Conservation (phyloP, 2,329 filamentous ascomycete species). For the Colletotrichum navitas region DNA sequence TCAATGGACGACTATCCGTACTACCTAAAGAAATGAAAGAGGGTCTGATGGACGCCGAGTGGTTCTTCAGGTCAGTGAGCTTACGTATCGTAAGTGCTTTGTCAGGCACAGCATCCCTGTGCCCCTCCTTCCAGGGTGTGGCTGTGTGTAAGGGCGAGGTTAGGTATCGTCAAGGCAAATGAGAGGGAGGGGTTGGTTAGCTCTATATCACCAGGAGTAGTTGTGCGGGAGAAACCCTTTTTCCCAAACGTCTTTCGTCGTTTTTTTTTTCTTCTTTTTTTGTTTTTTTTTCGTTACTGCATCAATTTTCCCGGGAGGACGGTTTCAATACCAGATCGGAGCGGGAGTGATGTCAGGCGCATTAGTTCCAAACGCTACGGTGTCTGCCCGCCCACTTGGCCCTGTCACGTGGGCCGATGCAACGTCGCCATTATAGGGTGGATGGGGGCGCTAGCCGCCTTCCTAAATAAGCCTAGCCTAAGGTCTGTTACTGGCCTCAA, state of each 20-base stretch:
- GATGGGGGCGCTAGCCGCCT: too few relatives aligned
- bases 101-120: constrained; percentile 24
- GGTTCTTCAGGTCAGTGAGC: constrained; percentile 24
- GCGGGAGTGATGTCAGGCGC: constrained; percentile 23
- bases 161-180: constrained; percentile 14
- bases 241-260: neutral
- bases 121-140: constrained; percentile 17
- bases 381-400: constrained; percentile 4
- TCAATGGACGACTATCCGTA: neutral
- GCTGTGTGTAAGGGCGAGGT: constrained; percentile 12
- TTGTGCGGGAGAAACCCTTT: constrained; percentile 8
- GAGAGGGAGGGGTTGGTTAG: neutral
- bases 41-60: constrained; percentile 8
- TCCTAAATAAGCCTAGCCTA: too few relatives aligned
- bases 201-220: neutral
- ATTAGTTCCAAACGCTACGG: constrained; percentile 25
- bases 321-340: constrained; percentile 27
- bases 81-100: constrained; percentile 20
- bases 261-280: neutral
- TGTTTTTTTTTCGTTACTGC: neutral
- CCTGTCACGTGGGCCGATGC: constrained; percentile 38
- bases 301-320: too few relatives aligned
- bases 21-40: neutral
- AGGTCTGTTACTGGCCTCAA: too few relatives aligned
- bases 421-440: too few relatives aligned